phyloP scores from a whole-genome alignment of 2,329 filamentous ascomycete species.

The Pezizomycotina sp. region DNA sequence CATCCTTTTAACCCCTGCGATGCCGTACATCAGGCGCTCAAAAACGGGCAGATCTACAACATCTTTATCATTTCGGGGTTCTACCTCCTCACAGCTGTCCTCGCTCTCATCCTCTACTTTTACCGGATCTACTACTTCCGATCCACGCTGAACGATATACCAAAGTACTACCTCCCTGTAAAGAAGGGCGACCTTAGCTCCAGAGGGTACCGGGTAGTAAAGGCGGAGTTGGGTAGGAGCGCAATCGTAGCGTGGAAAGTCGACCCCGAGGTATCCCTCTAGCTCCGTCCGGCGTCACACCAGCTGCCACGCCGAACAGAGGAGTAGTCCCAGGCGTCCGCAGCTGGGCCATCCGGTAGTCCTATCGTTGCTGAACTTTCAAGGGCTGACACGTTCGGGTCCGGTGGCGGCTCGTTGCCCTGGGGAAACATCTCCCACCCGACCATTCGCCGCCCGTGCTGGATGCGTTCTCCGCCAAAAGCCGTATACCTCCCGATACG shows the following conservation, averaged over 20 bases:
- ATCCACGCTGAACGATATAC: conserved; percentile 62
- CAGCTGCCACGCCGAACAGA: conserved; percentile 27
- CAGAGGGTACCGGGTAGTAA: conserved; percentile 59
- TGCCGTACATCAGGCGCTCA: conserved; percentile 58
- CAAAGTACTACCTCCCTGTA: conserved; percentile 70
- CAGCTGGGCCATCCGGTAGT: conserved; percentile 32
- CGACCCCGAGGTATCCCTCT: conserved; percentile 42
- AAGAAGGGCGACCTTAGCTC: conserved; percentile 68
- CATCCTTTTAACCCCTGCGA: conserved; percentile 68
- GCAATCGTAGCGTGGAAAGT: conserved; percentile 67
- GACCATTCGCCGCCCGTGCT: conserved; percentile 77
- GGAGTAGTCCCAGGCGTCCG: conserved; percentile 29
- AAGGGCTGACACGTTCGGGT: too few species aligned
- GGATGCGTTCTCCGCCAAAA: conserved; percentile 54
- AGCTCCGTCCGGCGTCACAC: conserved; percentile 21
- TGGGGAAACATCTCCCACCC: conserved; percentile 78
- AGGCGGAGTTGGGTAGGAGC: conserved; percentile 54
- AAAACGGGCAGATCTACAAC: conserved; percentile 53
- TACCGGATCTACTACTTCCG: conserved; percentile 76
- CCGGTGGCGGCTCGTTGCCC: too few species aligned
- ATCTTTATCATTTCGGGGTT: conserved; percentile 63
- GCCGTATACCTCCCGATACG: conserved; percentile 73
- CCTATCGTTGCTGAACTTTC: conserved; percentile 37
- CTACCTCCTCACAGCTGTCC: conserved; percentile 54
- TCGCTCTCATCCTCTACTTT: conserved; percentile 62